Conservation (phyloP, 768 basidiomycete genomes). For the Hericium coralloides region DNA sequence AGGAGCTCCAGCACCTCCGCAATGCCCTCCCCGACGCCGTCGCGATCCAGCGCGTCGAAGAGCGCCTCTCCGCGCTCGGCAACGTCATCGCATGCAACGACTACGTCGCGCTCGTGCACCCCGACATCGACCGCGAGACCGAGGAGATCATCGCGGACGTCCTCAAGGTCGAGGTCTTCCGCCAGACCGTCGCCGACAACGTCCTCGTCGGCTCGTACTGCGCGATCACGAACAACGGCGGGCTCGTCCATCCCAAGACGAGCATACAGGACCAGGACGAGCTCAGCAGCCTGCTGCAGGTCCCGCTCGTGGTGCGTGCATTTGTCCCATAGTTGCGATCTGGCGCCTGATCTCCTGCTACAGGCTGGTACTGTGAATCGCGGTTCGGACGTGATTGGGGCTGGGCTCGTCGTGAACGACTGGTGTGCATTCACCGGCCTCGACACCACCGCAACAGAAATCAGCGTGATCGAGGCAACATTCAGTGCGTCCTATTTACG, state of each 20-base stretch:
- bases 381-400: slow-evolving; percentile 96
- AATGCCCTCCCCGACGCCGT: slow-evolving; percentile 92
- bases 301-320: slow-evolving; percentile 82
- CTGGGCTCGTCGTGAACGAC: slow-evolving; percentile 96
- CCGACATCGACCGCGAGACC: slow-evolving; percentile 95
- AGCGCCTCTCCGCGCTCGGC: slow-evolving; percentile 92
- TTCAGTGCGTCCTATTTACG: slow-evolving; percentile 63
- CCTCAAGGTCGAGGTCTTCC: slow-evolving; percentile 97
- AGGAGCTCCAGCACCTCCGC: slow-evolving; percentile 95
- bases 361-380: slow-evolving; percentile 98
- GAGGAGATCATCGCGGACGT: slow-evolving; percentile 99
- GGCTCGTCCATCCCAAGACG: slow-evolving; percentile 95
- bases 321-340: not conserved
- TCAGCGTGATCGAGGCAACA: slow-evolving; percentile 94
- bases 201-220: slow-evolving; percentile 96
- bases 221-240: slow-evolving; percentile 93
- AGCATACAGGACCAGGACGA: slow-evolving; percentile 97
- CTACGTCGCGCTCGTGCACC: slow-evolving; percentile 97
- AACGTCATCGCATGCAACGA: slow-evolving; percentile 99
- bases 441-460: slow-evolving; percentile 99
- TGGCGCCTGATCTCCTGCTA: not conserved
- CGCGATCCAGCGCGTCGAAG: slow-evolving; percentile 92
- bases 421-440: slow-evolving; percentile 99
- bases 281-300: slow-evolving; percentile 84
- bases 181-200: slow-evolving; percentile 95